Base-by-base conservation (phyloP, 2,329 filamentous ascomycete genomes). In the Cladophialophora exuberans region DNA sequence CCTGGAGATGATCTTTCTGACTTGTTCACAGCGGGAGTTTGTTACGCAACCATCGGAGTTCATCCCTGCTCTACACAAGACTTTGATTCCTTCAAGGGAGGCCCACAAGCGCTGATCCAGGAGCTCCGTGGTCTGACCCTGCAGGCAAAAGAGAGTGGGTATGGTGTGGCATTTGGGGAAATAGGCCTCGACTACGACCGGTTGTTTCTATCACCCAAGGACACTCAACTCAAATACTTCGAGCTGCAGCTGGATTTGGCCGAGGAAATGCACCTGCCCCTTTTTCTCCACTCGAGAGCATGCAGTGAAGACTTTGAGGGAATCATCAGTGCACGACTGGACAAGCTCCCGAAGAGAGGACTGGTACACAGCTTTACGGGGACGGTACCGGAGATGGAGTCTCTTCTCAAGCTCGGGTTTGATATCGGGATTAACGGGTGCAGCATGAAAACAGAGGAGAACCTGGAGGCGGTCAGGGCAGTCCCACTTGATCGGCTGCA, bases 341-440 rank as follows among this genome's bases (percentile, higher is more conserved):
- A 86, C 60, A 77, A 78, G 53, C 76, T 97, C 11, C 85, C 87
- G 18, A 87, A 82, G 65, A 83, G 86, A 15, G 94, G 89, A 11
- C 84, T 97, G 13, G 94, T 99, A 50, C 94, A 99, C 74, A 93
- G 88, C 68, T 99, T 99, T 67, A 99, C 94, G 0, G 94, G 94
- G 2, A 90, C 90, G 0, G 72, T 84, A 11, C 89, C 88, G 52
- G 94, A 96, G 73, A 93, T 96, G 87, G 76, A 81, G 52, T 83
- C 89, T 62, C 76, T 97, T 52, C 85, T 95, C 64, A 84, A 84
- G 1, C 71, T 95, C 41, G 93, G 92, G 0, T 82, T 97, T 50
- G 87, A 96, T 72, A 86, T 99, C 57, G 93, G 94, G n/a, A 84
- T 97, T 57, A 99, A 99, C 68, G 94, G 94, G 3, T 99, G 94